phyloP scores from a whole-genome alignment of 306 rosid species.

The Fagus sylvatica region DNA sequence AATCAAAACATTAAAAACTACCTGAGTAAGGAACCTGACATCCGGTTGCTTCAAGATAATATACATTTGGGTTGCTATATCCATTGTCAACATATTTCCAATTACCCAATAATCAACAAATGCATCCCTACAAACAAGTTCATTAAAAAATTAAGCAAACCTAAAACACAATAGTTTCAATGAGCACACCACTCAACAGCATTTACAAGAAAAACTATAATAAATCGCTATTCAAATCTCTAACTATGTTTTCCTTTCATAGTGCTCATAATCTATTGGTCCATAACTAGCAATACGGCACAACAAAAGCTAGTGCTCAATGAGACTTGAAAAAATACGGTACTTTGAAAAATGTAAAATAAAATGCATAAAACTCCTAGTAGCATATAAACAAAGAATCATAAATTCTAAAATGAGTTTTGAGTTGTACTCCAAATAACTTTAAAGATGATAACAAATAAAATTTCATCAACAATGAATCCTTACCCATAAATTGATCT shows the following conservation, averaged over 20 bases:
- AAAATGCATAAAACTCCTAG: not conserved
- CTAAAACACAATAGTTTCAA: constrained; percentile 20
- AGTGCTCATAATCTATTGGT: not conserved
- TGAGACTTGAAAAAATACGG: not conserved
- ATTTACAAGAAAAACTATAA: constrained; percentile 15
- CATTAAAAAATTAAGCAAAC: constrained; percentile 16
- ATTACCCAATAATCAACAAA: constrained; percentile 88
- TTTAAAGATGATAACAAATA: too few relatives aligned
- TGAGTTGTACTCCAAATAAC: too few relatives aligned
- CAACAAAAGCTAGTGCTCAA: not conserved
- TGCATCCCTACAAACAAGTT: constrained; percentile 55
- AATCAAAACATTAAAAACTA: constrained; percentile 30
- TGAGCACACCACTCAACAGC: constrained; percentile 23
- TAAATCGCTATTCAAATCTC: not conserved
- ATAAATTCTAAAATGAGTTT: not conserved
- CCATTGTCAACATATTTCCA: constrained; percentile 83
- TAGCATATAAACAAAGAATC: not conserved
- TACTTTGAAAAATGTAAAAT: not conserved
- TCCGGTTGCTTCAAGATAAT: constrained; percentile 84
- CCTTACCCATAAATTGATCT: too few relatives aligned
- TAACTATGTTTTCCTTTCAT: not conserved
- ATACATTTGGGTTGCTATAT: constrained; percentile 81
- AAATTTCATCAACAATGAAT: too few relatives aligned
- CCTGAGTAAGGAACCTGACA: constrained; percentile 83
- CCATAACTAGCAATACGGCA: not conserved